Evolutionary conservation across 2,329 filamentous ascomycete species (phyloP).

Genomic region (Alternaria sp.): DNA sequence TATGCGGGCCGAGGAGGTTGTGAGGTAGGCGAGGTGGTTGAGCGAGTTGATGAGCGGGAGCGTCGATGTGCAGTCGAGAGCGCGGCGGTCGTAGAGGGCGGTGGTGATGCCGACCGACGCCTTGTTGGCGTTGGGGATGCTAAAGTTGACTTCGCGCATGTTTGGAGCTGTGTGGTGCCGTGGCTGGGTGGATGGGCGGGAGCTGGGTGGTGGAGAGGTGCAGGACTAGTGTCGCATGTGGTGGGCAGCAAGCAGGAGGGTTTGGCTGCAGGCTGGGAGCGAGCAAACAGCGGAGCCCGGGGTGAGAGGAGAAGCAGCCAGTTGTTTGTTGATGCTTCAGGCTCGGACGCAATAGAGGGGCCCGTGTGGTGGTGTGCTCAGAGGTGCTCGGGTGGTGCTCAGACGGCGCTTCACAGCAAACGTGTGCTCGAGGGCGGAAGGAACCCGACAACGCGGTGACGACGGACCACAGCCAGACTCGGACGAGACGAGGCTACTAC

Average conservation of each 20-base stretch:
- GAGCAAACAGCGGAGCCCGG: constrained; percentile 16
- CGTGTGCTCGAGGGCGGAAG: constrained; percentile 18
- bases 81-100: constrained; percentile 94
- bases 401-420: constrained; percentile 16
- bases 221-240: constrained; percentile 43
- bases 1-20: constrained; percentile 95
- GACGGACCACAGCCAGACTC: constrained; percentile 14
- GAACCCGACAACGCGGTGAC: constrained; percentile 18
- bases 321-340: neutral
- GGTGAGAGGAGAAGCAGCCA: neutral
- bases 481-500: neutral
- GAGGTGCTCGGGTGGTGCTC: neutral
- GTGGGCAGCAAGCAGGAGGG: constrained; percentile 23
- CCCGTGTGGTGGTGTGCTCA: constrained; percentile 17
- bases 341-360: constrained; percentile 5
- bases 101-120: constrained; percentile 98
- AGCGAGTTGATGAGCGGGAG: constrained; percentile 97
- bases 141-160: constrained; percentile 99
- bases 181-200: constrained; percentile 16
- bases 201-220: constrained; percentile 32
- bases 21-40: constrained; percentile 98
- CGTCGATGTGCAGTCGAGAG: constrained; percentile 97
- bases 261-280: constrained; percentile 12
- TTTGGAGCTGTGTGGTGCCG: constrained; percentile 48
- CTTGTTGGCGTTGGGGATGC: constrained; percentile 99